Evolutionary conservation across 1,139 yeast genomes (phyloP).

Genomic region (Keqinozyma sinolaborantium): DNA sequence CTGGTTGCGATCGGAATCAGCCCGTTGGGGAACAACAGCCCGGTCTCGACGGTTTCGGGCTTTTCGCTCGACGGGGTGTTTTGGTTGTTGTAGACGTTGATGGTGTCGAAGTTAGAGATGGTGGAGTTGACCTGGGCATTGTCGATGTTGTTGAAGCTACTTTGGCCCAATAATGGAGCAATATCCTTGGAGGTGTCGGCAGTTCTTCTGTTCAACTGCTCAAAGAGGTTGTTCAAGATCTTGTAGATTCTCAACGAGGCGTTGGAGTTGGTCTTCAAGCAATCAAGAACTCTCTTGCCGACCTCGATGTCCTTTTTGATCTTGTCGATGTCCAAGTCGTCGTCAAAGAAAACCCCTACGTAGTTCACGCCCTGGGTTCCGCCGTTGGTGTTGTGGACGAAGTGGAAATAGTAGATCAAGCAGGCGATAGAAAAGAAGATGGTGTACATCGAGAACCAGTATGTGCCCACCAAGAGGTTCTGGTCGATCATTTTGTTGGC

Average conservation of each 20-base stretch:
- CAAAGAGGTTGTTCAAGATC: conserved; percentile 75
- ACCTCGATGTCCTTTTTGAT: conserved; percentile 75
- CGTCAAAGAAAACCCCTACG: conserved; percentile 50
- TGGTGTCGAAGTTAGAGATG: conserved; percentile 31
- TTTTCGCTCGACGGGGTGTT: conserved; percentile 1
- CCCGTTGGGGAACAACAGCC: background rate
- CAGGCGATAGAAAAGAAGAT: conserved; percentile 92
- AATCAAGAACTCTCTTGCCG: conserved; percentile 72
- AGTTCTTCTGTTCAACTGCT: conserved; percentile 70
- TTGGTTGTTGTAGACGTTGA: conserved; percentile 22
- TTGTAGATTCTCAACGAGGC: conserved; percentile 81
- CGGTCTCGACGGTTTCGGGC: background rate
- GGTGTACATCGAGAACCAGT: conserved; percentile 91
- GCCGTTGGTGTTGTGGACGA: conserved; percentile 40
- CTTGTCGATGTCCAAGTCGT: conserved; percentile 62
- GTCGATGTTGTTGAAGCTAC: conserved; percentile 5
- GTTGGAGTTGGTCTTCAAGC: conserved; percentile 67
- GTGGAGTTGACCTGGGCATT: conserved; percentile 22
- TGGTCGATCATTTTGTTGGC: conserved; percentile 81
- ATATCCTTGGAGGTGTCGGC: conserved; percentile 39
- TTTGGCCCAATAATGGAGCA: conserved; percentile 7
- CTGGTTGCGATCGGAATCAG: background rate
- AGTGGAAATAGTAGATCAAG: conserved; percentile 79
- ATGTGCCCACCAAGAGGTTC: conserved; percentile 76
- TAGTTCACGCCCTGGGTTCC: conserved; percentile 32